Conservation (phyloP, 257 asterid species). For the Scutellaria baicalensis region DNA sequence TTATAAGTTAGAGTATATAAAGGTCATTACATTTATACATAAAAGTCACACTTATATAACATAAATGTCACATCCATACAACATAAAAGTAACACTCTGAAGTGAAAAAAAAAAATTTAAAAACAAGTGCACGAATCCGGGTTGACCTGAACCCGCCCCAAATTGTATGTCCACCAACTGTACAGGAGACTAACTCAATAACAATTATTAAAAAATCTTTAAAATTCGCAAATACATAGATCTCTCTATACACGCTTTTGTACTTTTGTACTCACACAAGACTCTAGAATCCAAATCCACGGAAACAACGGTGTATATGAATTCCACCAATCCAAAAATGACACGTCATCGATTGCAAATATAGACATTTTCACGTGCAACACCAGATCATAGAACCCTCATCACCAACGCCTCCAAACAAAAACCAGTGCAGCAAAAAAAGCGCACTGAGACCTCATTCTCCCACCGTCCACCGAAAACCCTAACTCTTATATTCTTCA, state of each 20-base stretch:
- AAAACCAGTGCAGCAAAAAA: conserved; percentile 23
- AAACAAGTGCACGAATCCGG: too few relatives aligned
- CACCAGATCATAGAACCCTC: conserved; percentile 11
- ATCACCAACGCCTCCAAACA: conserved; percentile 27
- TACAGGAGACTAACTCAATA: too few relatives aligned
- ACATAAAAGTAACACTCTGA: too few relatives aligned
- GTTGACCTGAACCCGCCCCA: too few relatives aligned
- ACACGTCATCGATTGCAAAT: conserved; percentile 23
- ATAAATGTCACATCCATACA: too few relatives aligned
- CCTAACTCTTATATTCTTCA: conserved; percentile 27
- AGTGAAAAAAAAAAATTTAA: too few relatives aligned
- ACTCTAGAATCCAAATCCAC: neutral
- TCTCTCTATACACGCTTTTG: neutral
- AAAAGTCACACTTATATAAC: too few relatives aligned
- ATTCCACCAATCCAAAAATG: neutral
- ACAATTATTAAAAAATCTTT: too few relatives aligned
- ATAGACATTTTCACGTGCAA: neutral
- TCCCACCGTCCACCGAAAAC: conserved; percentile 31
- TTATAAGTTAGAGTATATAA: too few relatives aligned
- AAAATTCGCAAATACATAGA: neutral
- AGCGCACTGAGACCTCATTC: conserved; percentile 15
- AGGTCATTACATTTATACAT: too few relatives aligned
- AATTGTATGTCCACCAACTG: too few relatives aligned
- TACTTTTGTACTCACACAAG: neutral
- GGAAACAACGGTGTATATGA: neutral